Base-by-base conservation (phyloP, 202 grass and related monocot genomes). In the Carex sylvatica region DNA sequence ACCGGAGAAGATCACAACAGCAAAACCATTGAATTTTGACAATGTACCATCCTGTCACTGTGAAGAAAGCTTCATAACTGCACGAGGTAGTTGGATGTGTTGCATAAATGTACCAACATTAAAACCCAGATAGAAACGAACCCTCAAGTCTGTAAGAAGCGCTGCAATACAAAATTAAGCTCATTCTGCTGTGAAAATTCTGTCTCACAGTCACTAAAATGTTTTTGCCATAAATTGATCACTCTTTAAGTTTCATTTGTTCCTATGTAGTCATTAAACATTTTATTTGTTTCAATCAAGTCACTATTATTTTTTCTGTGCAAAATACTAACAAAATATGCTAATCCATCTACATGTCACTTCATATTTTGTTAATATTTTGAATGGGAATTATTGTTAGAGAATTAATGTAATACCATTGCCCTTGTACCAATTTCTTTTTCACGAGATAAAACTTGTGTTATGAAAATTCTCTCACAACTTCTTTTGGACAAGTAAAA, bases 381-480 rank as follows among this genome's bases (percentile, higher is more conserved):
- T 38, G 5, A 38, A 38, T 38, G 36, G 5, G 6, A 38, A 38
- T 6, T 38, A 38, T 47, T 47, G 44, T 47, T 47, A 47, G 44
- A 3, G 9, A 0, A 47, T 47, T 10, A 13, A 4, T 22, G 36
- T 73, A 22, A 1, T 11, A 1, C 28, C 44, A 53, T 24, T 74
- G 18, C 26, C 2, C 11, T 52, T 19, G 6, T 58, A 77, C 14
- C 71, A 55, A 54, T 84, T 84, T 82, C 8, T 19, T 70, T 55
- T 72, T 31, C 40, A 73, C 5, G 58, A 4, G 18, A 42, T 5
- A 65, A 59, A 30, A 67, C 83, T 51, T 82, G 75, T 40, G 42
- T 63, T 69, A 79, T 65, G 65, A 24, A 92, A 88, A 30, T 31
- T 65, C 14, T 47, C 3, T 33, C 6, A 13, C 28, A 65, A 44